These are phyloP conservation scores for Elsinoe necatrix DNA, from an alignment of 2,329 filamentous ascomycete species.

Conservation along the genomic window DNA sequence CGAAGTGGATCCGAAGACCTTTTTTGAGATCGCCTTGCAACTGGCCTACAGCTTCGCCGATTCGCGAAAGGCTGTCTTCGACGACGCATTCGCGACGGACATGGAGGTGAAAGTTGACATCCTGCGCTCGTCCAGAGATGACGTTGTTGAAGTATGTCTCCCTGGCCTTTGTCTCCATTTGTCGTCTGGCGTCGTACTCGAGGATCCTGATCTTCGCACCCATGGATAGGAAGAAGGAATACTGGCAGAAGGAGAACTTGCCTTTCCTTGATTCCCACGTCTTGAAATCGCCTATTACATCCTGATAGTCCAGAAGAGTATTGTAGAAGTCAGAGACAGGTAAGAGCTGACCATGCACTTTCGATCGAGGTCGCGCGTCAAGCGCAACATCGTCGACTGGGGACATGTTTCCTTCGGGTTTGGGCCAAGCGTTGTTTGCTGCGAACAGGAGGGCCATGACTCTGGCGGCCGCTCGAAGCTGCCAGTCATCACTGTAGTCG, in stretches of 20 bases:
- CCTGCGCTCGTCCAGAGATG: slow-evolving; percentile 62
- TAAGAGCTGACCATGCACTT: slow-evolving; percentile 56
- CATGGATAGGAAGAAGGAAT: slow-evolving; percentile 84
- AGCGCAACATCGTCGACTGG: slow-evolving; percentile 22
- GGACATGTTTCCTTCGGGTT: slow-evolving; percentile 6
- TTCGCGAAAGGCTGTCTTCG: slow-evolving; percentile 75
- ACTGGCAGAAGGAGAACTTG: slow-evolving; percentile 84
- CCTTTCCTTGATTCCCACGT: slow-evolving; percentile 68
- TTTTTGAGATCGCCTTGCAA: slow-evolving; percentile 85
- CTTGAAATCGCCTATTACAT: slow-evolving; percentile 78
- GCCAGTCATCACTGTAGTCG: slow-evolving; percentile 77
- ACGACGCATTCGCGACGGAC: slow-evolving; percentile 79
- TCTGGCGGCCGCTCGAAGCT: slow-evolving; percentile 70
- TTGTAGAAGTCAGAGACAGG: slow-evolving; percentile 83
- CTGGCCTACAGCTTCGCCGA: slow-evolving; percentile 75
- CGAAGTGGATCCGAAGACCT: slow-evolving; percentile 73
- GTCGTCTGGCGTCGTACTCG: slow-evolving; percentile 76
- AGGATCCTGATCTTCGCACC: slow-evolving; percentile 87
- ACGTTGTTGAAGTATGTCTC: slow-evolving; percentile 90
- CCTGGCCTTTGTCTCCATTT: slow-evolving; percentile 81
- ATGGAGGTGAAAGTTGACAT: slow-evolving; percentile 61
- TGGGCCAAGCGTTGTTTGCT: slow-evolving; percentile 56
- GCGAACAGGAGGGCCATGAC: slow-evolving; percentile 74
- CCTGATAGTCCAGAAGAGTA: slow-evolving; percentile 74
- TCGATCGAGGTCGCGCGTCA: slow-evolving; percentile 36